Evolutionary conservation across 108 stramenopile genomes (phyloP).

Genomic region (Fistulifera solaris): DNA sequence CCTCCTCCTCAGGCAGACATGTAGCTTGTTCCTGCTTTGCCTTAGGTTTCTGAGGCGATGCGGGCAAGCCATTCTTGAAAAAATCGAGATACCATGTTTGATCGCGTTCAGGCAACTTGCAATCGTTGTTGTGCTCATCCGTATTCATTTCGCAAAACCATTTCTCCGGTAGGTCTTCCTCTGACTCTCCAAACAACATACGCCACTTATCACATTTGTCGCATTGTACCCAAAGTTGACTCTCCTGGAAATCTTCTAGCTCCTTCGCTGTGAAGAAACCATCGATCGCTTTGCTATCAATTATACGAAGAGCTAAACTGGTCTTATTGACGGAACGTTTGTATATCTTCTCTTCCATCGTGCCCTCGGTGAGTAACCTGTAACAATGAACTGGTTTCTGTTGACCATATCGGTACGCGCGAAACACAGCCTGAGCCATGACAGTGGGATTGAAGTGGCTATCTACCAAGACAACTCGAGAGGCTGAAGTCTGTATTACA

Average conservation of each 20-base stretch:
- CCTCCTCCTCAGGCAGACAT: too few species aligned
- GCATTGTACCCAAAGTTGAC: constrained; percentile 49
- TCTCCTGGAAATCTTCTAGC: constrained; percentile 31
- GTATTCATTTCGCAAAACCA: constrained; percentile 40
- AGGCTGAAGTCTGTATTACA: constrained; percentile 7
- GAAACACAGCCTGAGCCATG: constrained; percentile 46
- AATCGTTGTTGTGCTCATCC: constrained; percentile 15
- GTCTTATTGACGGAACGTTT: constrained; percentile 50
- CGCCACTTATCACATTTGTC: constrained; percentile 47
- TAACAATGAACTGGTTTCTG: constrained; percentile 54
- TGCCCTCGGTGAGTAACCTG: constrained; percentile 62
- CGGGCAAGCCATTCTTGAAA: too few species aligned
- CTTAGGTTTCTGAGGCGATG: too few species aligned
- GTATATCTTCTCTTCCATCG: constrained; percentile 76
- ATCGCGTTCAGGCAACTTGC: constrained; percentile 17
- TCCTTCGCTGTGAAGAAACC: constrained; percentile 46
- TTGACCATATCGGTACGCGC: constrained; percentile 68
- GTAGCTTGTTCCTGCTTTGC: too few species aligned
- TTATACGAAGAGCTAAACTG: constrained; percentile 41
- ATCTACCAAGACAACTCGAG: constrained; percentile 52
- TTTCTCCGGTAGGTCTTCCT: constrained; percentile 14
- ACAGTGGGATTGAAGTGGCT: constrained; percentile 61
- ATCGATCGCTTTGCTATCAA: constrained; percentile 49
- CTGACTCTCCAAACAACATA: constrained; percentile 17
- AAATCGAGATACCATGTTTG: constrained; percentile 17